Evolutionary conservation across 257 asterid genomes (phyloP).

Genomic region (Orobanche coerulescens): DNA sequence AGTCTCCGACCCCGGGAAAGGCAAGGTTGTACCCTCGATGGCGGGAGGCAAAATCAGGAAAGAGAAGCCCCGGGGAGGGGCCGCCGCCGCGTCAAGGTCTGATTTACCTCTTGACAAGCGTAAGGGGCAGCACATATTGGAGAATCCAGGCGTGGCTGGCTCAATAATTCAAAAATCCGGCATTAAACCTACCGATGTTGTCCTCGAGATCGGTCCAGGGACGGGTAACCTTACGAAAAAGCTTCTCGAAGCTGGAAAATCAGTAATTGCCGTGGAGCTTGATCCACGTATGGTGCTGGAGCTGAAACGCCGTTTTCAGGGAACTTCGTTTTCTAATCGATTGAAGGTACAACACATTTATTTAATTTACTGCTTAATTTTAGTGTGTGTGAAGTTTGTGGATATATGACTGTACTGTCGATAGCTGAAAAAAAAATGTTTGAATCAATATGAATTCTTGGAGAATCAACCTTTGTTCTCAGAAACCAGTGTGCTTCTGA

Average conservation of each 20-base stretch:
- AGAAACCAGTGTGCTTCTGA: neutral
- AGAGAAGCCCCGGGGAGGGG: slow-evolving; percentile 38
- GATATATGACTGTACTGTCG: no score
- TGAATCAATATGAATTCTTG: no score
- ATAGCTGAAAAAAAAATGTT: no score
- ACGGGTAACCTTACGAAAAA: slow-evolving; percentile 94
- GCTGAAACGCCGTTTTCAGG: slow-evolving; percentile 82
- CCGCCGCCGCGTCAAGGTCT: slow-evolving; percentile 56
- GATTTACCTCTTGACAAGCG: slow-evolving; percentile 85
- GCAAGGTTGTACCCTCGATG: slow-evolving; percentile 35
- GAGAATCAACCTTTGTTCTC: neutral
- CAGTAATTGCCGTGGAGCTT: slow-evolving; percentile 79
- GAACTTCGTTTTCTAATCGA: slow-evolving; percentile 63
- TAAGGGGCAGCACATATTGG: slow-evolving; percentile 86
- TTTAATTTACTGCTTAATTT: no score
- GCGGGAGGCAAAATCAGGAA: slow-evolving; percentile 87
- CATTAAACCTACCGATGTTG: slow-evolving; percentile 66
- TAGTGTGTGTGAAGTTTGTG: slow-evolving; percentile 24
- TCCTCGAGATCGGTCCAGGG: slow-evolving; percentile 97
- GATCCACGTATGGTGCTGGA: slow-evolving; percentile 98
- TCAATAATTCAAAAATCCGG: slow-evolving; percentile 87
- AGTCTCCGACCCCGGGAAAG: no score
- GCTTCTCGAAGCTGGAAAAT: slow-evolving; percentile 91
- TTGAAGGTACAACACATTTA: no score
- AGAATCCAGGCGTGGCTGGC: slow-evolving; percentile 73